A percentile compares a stretch with the other conserved stretches of the same genome.
phyloP scores from a whole-genome alignment of 2,329 filamentous ascomycete genomes.

The Arthrobotrys entomopaga region DNA sequence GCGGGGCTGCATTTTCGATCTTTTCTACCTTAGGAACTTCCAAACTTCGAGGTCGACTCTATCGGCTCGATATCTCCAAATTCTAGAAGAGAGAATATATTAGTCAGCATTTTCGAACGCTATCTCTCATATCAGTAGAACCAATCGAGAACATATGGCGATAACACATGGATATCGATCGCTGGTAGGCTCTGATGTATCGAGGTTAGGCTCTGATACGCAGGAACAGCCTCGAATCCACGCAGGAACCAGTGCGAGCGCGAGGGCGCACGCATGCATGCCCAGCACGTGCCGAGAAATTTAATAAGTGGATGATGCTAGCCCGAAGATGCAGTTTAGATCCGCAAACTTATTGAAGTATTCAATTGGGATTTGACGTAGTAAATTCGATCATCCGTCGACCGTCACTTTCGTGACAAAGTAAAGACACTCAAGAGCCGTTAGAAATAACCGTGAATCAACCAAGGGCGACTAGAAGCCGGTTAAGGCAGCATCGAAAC shows the following conservation, averaged over 20 bases:
- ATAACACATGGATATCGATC: not conserved
- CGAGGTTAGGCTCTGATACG: slow-evolving; percentile 4
- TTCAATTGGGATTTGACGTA: not conserved
- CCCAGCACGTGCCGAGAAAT: not conserved
- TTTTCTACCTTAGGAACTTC: not conserved
- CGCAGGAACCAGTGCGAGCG: no score
- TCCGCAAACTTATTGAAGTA: not conserved
- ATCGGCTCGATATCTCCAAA: not conserved
- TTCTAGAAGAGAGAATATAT: not conserved
- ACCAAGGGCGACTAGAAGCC: not conserved
- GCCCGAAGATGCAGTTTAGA: not conserved
- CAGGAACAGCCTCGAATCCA: no score
- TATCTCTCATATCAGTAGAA: not conserved
- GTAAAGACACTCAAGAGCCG: no score
- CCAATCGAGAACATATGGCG: slow-evolving; percentile 2
- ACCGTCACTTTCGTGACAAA: no score
- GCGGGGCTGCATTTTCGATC: not conserved
- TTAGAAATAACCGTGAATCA: no score
- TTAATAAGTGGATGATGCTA: not conserved
- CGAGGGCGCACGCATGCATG: not conserved
- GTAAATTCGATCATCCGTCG: no score
- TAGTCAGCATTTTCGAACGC: not conserved
- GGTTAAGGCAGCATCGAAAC: slow-evolving; percentile 19
- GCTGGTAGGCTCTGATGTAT: not conserved
- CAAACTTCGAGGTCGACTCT: not conserved